Conservation (phyloP, 768 basidiomycete species). For the Suillus americanus region DNA sequence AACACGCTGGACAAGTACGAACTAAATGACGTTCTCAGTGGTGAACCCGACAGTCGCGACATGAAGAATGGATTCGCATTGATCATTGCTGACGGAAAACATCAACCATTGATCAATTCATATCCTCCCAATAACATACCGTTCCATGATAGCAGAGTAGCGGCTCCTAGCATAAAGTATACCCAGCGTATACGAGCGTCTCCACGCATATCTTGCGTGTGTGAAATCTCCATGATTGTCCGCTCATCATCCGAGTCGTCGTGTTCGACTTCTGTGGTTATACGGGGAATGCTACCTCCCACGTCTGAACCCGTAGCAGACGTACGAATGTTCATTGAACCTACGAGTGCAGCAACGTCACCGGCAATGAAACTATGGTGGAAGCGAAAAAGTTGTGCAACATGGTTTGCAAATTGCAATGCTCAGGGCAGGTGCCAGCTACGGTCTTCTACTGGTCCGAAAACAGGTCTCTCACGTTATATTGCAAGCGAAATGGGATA, state of each 20-base stretch:
- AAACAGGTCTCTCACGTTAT: not conserved
- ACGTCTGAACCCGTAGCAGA: not conserved
- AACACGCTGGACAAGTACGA: slow-evolving; percentile 66
- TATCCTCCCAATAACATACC: slow-evolving; percentile 45
- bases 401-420: not conserved
- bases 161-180: slow-evolving; percentile 74
- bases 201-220: slow-evolving; percentile 13
- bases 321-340: not conserved
- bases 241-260: not conserved
- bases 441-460: not conserved
- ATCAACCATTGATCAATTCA: slow-evolving; percentile 2
- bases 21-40: slow-evolving; percentile 56
- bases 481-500: not conserved
- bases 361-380: not conserved
- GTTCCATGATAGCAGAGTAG: slow-evolving; percentile 86
- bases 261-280: not conserved
- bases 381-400: not conserved
- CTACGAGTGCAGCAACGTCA: not conserved
- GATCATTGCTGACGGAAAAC: slow-evolving; percentile 62
- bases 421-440: not conserved
- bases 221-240: not conserved
- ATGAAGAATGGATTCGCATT: slow-evolving; percentile 84
- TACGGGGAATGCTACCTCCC: not conserved
- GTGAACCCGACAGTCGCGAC: slow-evolving; percentile 62
- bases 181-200: slow-evolving; percentile 57